phyloP scores from a whole-genome alignment of 257 asterid genomes.

The Ilex aquifolium region DNA sequence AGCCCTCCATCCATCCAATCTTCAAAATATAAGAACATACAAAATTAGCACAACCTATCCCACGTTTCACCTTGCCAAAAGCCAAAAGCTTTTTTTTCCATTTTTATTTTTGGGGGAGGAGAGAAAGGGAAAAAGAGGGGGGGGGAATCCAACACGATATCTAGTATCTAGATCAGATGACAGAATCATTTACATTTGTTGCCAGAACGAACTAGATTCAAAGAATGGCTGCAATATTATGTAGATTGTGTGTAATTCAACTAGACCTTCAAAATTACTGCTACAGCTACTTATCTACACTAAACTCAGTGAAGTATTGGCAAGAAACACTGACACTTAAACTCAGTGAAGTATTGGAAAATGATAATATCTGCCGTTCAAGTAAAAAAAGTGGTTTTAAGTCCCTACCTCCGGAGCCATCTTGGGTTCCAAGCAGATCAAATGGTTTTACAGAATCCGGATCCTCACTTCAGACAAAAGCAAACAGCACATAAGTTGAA shows the following conservation, averaged over 20 bases:
- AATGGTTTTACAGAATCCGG: slow-evolving; percentile 51
- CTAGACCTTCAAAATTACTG: not conserved
- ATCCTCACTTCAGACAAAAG: slow-evolving; percentile 49
- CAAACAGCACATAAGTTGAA: slow-evolving; percentile 9
- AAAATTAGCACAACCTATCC: not conserved
- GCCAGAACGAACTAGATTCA: not conserved
- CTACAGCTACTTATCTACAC: not conserved
- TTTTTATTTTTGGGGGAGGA: too few species aligned
- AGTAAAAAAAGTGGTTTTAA: not conserved
- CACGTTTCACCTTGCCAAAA: not conserved
- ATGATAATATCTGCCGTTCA: not conserved
- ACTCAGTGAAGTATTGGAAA: not conserved
- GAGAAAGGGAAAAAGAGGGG: slow-evolving; percentile 6
- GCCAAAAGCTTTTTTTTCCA: too few species aligned
- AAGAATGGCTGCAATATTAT: not conserved
- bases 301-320: not conserved
- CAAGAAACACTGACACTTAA: not conserved
- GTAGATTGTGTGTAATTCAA: too few species aligned
- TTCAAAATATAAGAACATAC: slow-evolving; percentile 21
- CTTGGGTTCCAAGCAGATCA: slow-evolving; percentile 65
- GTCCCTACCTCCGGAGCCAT: slow-evolving; percentile 58
- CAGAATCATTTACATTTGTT: too few species aligned
- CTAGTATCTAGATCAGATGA: too few species aligned
- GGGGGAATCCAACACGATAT: not conserved
- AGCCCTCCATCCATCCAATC: slow-evolving; percentile 64